Evolutionary conservation across 495 filamentous ascomycete genomes (phyloP).

Genomic region (Staphylotrichum tortipilum): DNA sequence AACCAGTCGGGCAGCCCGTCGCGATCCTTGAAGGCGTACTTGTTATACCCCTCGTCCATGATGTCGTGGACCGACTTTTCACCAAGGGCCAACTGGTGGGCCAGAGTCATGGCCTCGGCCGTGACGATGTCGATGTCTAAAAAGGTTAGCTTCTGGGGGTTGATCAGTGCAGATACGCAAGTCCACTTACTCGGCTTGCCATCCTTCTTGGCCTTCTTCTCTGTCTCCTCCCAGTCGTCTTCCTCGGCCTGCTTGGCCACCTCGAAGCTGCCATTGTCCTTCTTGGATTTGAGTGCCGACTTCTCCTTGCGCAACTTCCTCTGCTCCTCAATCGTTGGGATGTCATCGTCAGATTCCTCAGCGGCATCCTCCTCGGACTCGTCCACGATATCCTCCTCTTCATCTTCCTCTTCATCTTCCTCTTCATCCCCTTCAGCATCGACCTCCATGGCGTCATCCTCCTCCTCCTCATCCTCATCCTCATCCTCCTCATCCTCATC

Average conservation of each 20-base stretch:
- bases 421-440: slow-evolving; percentile 37
- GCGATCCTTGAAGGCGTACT: slow-evolving; percentile 77
- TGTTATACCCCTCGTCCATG: slow-evolving; percentile 88
- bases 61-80: slow-evolving; percentile 68
- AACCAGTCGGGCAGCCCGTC: slow-evolving; percentile 98
- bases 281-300: neutral
- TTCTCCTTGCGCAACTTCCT: slow-evolving; percentile 9
- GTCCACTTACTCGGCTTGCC: slow-evolving; percentile 54
- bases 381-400: slow-evolving; percentile 39
- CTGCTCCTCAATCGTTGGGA: slow-evolving; percentile 10
- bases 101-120: slow-evolving; percentile 97
- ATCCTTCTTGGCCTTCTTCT: slow-evolving; percentile 58
- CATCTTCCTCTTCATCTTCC: no score
- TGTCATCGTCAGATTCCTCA: slow-evolving; percentile 12
- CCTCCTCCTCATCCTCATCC: slow-evolving; percentile 19
- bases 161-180: no score
- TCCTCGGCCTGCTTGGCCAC: slow-evolving; percentile 43
- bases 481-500: slow-evolving; percentile 48
- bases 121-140: slow-evolving; percentile 96
- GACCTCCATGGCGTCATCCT: slow-evolving; percentile 3
- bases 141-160: slow-evolving; percentile 25
- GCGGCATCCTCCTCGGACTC: slow-evolving; percentile 11
- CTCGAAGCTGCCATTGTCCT: slow-evolving; percentile 36
- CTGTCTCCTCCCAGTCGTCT: slow-evolving; percentile 60
- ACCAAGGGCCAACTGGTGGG: slow-evolving; percentile 81